Evolutionary conservation across 345 rosid species (phyloP), one percentile per base, ranked within the genome.

Genomic region (Brassica cretica): DNA sequence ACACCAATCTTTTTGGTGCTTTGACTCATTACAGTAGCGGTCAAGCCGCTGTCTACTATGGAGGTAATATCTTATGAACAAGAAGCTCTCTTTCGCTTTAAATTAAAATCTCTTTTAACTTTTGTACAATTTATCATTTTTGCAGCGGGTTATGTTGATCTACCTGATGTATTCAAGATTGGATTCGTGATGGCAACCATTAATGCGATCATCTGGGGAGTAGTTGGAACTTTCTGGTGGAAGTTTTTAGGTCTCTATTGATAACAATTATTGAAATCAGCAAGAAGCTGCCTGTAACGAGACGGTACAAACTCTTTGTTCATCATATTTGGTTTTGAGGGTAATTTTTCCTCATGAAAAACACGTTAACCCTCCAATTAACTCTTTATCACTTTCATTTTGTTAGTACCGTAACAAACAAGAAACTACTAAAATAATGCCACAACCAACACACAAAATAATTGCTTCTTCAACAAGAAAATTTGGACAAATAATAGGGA

Each of bases 1-100:
- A 91, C 76, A 93, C 96, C 63, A 95, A 89, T 87, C 96, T 95
- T 37, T 93, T 93, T 58, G 99, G 98, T 68, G 89, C 99, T 32
- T 71, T 90, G 73, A 93, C 99, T n/a, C 99, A 95, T 83, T 95
- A 93, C 78, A 95, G 98, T 81, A 90, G 99, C 51, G 99, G 99
- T 41, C 98, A 93, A 87, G 97, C 99, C 35, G 98, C 98, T 76
- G 97, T 95, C 8, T 95, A 90, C 82, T 93, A 85, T 55, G 99
- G 99, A 90, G 98, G 99, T 94, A 19, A 19, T 19, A 18, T 39
- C 69, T 35, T 27, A 56, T 5, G 14, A 68, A 59, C 68, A 7
- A n/a, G 51, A 2, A 1, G 5, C 6, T 70, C 16, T 21, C 35
- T 44, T 2, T 10, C 29, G 25, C 24, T 37, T 18, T 9, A 11